Conservation (phyloP, 768 basidiomycete genomes). For the Mycena galericulata region DNA sequence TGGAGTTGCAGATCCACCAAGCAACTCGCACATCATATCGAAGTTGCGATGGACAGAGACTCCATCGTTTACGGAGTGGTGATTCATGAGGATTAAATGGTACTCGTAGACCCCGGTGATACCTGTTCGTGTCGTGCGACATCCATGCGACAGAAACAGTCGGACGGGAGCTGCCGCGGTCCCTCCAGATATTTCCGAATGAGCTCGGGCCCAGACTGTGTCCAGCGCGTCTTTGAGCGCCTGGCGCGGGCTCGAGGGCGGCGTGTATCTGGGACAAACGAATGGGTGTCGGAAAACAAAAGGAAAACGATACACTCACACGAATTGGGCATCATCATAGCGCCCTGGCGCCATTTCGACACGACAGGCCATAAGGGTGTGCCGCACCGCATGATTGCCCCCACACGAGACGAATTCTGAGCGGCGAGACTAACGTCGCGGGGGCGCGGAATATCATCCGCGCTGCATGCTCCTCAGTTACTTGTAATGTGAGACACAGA, state of each 20-base stretch:
- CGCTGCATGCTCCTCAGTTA: no score
- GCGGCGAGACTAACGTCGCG: slow-evolving; percentile 13
- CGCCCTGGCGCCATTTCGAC: slow-evolving; percentile 27
- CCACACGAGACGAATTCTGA: slow-evolving; percentile 25
- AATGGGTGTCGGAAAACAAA: not conserved
- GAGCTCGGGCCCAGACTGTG: slow-evolving; percentile 19
- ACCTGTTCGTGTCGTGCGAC: slow-evolving; percentile 11
- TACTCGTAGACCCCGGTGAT: slow-evolving; percentile 5
- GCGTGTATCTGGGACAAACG: slow-evolving; percentile 4
- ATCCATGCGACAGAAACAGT: slow-evolving; percentile 24
- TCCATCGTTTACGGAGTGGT: slow-evolving; percentile 29
- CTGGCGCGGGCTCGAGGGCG: slow-evolving; percentile 15
- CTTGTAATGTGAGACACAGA: no score
- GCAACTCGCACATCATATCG: slow-evolving; percentile 2
- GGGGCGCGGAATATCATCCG: slow-evolving; percentile 20
- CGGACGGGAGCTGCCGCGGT: slow-evolving; percentile 7
- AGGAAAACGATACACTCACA: slow-evolving; percentile 2
- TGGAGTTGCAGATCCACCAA: slow-evolving; percentile 14
- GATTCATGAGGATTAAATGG: slow-evolving; percentile 10
- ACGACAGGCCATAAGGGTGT: slow-evolving; percentile 19
- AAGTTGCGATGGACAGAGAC: slow-evolving; percentile 8
- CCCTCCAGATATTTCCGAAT: slow-evolving; percentile 14
- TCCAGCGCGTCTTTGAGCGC: slow-evolving; percentile 30
- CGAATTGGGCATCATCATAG: slow-evolving; percentile 26
- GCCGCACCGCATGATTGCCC: slow-evolving; percentile 26